A percentile compares a stretch with the other conserved stretches of the same genome.
phyloP scores from a whole-genome alignment of 768 basidiomycete genomes.

The Boletus subparvulus region DNA sequence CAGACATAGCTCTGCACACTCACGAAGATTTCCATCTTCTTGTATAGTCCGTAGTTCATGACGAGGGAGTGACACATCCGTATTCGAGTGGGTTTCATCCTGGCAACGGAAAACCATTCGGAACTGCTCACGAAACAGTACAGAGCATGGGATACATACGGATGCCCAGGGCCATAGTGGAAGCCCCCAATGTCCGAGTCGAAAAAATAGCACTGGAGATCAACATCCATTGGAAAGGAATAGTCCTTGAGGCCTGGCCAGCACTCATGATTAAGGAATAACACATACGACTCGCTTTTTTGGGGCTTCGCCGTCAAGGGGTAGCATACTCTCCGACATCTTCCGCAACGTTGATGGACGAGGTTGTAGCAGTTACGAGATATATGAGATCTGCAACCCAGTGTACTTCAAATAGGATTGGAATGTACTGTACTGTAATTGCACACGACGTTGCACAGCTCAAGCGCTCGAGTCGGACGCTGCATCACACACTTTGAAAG shows the following conservation, averaged over 20 bases:
- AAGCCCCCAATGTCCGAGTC: conserved; percentile 99
- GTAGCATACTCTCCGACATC: conserved; percentile 48
- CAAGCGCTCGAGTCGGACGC: neutral
- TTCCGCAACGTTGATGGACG: conserved; percentile 1
- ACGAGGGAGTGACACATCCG: conserved; percentile 99
- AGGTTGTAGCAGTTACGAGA: neutral
- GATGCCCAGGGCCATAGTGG: conserved; percentile 98
- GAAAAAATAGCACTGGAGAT: conserved; percentile 92
- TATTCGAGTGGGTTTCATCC: conserved; percentile 98
- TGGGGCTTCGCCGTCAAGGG: conserved; percentile 67
- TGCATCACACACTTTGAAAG: neutral
- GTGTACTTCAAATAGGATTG: neutral
- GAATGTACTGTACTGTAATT: neutral
- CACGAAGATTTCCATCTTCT: conserved; percentile 99
- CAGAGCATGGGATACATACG: conserved; percentile 48
- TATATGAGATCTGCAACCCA: neutral
- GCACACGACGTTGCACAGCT: conserved; percentile 21
- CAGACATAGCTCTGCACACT: conserved; percentile 34
- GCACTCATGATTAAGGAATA: neutral
- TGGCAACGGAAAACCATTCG: conserved; percentile 28
- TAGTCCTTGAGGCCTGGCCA: conserved; percentile 5
- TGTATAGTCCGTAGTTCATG: conserved; percentile 99
- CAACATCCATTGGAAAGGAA: conserved; percentile 6
- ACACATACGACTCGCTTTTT: conserved; percentile 85
- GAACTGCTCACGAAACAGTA: neutral